Base-by-base conservation (phyloP, 352 stramenopile genomes). In the Thalassiosira hispida region DNA sequence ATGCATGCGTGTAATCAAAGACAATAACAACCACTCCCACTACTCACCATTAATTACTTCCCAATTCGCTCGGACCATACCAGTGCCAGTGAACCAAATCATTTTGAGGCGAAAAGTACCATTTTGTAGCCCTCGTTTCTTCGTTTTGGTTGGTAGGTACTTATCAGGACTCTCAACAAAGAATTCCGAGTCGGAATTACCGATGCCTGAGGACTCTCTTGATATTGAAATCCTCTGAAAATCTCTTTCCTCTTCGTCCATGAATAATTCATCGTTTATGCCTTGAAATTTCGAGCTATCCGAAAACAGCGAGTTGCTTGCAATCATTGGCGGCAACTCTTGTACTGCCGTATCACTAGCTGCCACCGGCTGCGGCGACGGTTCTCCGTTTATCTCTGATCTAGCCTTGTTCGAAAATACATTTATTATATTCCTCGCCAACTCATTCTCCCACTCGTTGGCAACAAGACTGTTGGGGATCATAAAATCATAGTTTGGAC, bases 71-170 rank as follows among this genome's bases (percentile, higher is more conserved):
- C 8, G 31, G 8, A 63, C 55, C 27, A 29, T 49, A 27, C 55
- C 31, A 23, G 55, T 49, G 4, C 55, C 55, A 16, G 55, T 63
- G 27, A 63, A 49, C 55, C 55, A 63, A 63, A 63, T 63, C 55
- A 63, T 49, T 16, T 31, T 12, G 5, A 61, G 52, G 5, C 52
- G 22, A 16, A 61, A 20, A 1, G 52, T 31, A n/a, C 52, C 52
- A 23, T 57, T 23, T 12, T 11, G 9, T 1, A 20, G 40, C 18
- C 12, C 20, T 27, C 8, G 8, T 31, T 25, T 25, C 25, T 57
- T 57, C 12, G 8, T 16, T 57, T 29, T 57, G 29, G 47, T 22
- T 29, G 8, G 47, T 4, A 29, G 1, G 2, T 20, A 2, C 20
- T 57, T 25, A 22, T 40, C 23, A 40, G 52, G 5, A 42, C 52